Evolutionary conservation across 1,284 basidiomycete genomes (phyloP), one percentile per base, ranked within the genome.

Genomic region (Wolfiporia cocos): DNA sequence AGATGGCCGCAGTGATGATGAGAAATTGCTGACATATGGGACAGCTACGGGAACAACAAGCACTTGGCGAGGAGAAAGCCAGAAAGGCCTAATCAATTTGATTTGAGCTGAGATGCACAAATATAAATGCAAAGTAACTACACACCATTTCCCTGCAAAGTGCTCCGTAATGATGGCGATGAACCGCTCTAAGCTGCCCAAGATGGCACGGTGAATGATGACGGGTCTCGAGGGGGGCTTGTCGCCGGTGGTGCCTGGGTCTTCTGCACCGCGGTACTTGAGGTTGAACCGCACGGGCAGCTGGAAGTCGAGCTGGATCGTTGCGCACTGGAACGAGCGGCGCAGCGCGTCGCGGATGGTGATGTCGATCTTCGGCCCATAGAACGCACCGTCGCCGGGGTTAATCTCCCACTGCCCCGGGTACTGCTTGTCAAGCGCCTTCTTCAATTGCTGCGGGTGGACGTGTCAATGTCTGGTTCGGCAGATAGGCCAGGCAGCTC

Each of bases 301-400:
- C 66, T 99, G 92, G 81, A 98, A 99, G 71, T 99, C 96, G 51
- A 99, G 88, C 67, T 99, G 90, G 64, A 99, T 98, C 3, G 96
- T 99, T 34, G 94, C 95, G 56, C 96, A 99, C 68, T 99, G 96
- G 81, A 93, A 94, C 26, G 92, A 91, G 37, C 94, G 84, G 47
- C 78, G 82, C 26, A 97, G 72, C 0, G 96, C 95, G 60, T 99
- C 96, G 26, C 82, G 81, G 63, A 99, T 91, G 48, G 91, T 93
- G 67, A 99, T 96, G 67, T 99, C 96, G 61, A 99, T 96, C 73
- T 97, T 94, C 48, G 92, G 92, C 2, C 92, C 92, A 65, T 95
- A 95, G 76, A 94, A 94, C 15, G 96, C 96, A 39, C 96, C 96
- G 59, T 99, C 96, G 37, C 92, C 95, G 5, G 92, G 91, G 65